A percentile compares a stretch with the other conserved stretches of the same genome.
phyloP scores from a whole-genome alignment of 495 filamentous ascomycete species.

The Cetradonia linearis region DNA sequence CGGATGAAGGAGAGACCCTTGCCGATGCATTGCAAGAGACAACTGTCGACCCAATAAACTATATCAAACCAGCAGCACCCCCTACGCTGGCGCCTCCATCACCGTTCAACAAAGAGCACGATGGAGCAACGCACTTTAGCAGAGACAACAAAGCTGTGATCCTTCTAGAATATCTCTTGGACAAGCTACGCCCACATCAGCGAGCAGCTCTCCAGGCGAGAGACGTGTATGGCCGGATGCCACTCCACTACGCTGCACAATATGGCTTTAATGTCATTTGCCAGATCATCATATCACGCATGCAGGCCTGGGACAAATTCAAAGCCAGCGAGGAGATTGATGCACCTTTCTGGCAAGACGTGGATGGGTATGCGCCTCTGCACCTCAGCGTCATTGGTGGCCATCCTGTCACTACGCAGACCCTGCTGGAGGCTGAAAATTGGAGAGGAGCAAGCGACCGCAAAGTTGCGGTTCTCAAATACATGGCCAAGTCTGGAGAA shows the following conservation, averaged over 20 bases:
- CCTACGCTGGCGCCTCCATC: slow-evolving; percentile 52
- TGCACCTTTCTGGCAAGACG: slow-evolving; percentile 76
- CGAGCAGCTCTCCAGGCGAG: slow-evolving; percentile 53
- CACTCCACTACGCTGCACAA: slow-evolving; percentile 91
- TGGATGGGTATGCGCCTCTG: slow-evolving; percentile 81
- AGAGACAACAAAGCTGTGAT: slow-evolving; percentile 65
- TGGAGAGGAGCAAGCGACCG: slow-evolving; percentile 50
- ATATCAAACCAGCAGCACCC: slow-evolving; percentile 65
- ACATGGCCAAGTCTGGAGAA: slow-evolving; percentile 76
- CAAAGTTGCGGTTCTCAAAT: slow-evolving; percentile 51
- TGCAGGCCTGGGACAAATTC: slow-evolving; percentile 83
- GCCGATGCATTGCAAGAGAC: slow-evolving; percentile 40
- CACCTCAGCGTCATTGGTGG: slow-evolving; percentile 89
- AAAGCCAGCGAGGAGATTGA: slow-evolving; percentile 78
- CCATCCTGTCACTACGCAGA: slow-evolving; percentile 73
- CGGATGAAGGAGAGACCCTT: slow-evolving; percentile 35
- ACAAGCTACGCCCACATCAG: slow-evolving; percentile 58
- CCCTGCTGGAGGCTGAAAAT: slow-evolving; percentile 68
- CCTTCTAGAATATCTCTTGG: slow-evolving; percentile 63
- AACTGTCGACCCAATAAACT: slow-evolving; percentile 47
- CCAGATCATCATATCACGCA: slow-evolving; percentile 73
- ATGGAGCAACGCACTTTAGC: slow-evolving; percentile 50
- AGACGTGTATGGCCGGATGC: slow-evolving; percentile 75
- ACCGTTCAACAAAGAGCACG: slow-evolving; percentile 42
- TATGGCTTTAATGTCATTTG: slow-evolving; percentile 85